A percentile compares a stretch with the other conserved stretches of the same genome.
Conservation (phyloP, 306 rosid genomes). For the Malus orientalis region DNA sequence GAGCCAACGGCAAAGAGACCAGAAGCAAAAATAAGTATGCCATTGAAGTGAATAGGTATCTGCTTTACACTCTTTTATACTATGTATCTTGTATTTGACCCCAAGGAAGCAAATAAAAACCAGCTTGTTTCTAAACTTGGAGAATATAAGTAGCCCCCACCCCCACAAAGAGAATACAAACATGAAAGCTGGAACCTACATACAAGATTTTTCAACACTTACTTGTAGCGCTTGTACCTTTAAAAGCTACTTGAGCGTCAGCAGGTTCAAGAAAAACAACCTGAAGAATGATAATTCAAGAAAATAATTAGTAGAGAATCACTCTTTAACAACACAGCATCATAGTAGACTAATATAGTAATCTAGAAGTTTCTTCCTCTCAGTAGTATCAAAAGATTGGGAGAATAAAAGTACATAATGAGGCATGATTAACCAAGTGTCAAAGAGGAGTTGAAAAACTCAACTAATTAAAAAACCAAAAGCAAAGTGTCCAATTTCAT, state of each 20-base stretch:
- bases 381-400: neutral
- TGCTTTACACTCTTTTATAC: neutral
- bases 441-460: neutral
- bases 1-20: neutral
- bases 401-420: neutral
- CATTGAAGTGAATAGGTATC: neutral
- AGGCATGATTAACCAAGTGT: neutral
- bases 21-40: neutral
- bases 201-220: neutral
- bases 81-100: neutral
- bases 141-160: neutral
- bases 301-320: conserved; percentile 7
- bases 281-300: conserved; percentile 43
- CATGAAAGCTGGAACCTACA: neutral
- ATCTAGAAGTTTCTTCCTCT: neutral
- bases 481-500: neutral
- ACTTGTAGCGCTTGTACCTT: conserved; percentile 83
- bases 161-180: neutral
- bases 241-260: conserved; percentile 74
- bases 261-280: conserved; percentile 80
- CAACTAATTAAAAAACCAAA: neutral
- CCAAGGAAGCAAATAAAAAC: neutral
- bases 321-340: neutral
- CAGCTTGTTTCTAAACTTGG: neutral
- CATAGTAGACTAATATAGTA: neutral